Percentiles rank a stretch among this genome's conserved stretches.
These are phyloP conservation scores for Annona squamosa DNA, from an alignment of 164 flowering plant species.

Conservation along the genomic window DNA sequence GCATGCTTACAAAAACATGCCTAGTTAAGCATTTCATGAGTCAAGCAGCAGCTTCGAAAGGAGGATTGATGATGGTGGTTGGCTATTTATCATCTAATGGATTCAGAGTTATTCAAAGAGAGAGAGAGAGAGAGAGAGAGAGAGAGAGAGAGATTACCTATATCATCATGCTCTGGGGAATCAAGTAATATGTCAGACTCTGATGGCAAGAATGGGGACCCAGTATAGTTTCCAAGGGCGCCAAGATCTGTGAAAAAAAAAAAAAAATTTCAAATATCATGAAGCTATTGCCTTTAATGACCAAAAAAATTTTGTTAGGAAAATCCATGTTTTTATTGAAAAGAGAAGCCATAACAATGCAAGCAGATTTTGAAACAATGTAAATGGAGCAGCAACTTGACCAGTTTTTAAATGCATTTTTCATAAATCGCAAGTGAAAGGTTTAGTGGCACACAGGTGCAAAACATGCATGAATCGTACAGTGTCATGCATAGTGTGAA, in stretches of 20 bases:
- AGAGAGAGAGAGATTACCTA: constrained; percentile 41
- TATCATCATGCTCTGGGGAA: constrained; percentile 82
- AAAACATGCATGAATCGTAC: not conserved
- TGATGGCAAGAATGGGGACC: constrained; percentile 87
- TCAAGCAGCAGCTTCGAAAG: not conserved
- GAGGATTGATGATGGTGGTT: no score
- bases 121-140: not conserved
- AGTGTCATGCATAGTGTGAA: not conserved
- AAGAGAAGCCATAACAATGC: not conserved
- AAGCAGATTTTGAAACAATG: not conserved
- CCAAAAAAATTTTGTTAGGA: not conserved
- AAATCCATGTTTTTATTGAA: not conserved
- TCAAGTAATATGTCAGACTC: constrained; percentile 84
- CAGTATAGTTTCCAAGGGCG: constrained; percentile 73
- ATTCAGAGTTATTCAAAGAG: not conserved
- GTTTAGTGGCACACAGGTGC: not conserved
- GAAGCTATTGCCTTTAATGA: not conserved
- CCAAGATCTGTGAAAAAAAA: constrained; percentile 62
- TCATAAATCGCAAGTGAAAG: no score
- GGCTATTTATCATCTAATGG: no score
- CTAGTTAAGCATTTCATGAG: not conserved
- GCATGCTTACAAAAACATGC: not conserved
- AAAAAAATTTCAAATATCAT: not conserved
- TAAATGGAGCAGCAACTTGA: not conserved
- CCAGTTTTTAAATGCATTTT: no score